phyloP scores from a whole-genome alignment of 306 rosid genomes.

The Pyrus communis region DNA sequence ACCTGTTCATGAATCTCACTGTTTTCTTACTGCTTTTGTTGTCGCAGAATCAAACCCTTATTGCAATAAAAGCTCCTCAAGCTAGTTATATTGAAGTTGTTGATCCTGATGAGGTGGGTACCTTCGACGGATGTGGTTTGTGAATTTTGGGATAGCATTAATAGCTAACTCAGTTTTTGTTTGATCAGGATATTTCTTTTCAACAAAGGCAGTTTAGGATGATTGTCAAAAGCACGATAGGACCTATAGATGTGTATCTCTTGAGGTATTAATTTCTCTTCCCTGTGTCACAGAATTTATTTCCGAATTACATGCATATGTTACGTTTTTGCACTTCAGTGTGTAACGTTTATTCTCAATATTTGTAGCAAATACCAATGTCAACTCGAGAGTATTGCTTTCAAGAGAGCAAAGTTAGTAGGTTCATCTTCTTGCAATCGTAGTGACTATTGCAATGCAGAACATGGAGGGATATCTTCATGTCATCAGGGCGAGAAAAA shows the following conservation, averaged over 20 bases:
- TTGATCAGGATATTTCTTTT: conserved; percentile 54
- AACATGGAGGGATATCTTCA: conserved; percentile 11
- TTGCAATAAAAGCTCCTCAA: conserved; percentile 72
- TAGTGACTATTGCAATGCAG: conserved; percentile 16
- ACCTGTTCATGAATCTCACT: conserved; percentile 20
- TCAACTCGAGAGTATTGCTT: conserved; percentile 22
- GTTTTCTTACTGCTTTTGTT: conserved; percentile 11
- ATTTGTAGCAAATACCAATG: conserved; percentile 31
- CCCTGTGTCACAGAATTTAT: background rate
- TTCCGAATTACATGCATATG: too few relatives aligned
- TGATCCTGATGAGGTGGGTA: conserved; percentile 72
- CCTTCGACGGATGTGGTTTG: conserved; percentile 20
- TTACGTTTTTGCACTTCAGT: background rate
- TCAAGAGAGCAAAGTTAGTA: conserved; percentile 14
- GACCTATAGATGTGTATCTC: conserved; percentile 66
- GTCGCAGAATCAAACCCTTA: conserved; percentile 57
- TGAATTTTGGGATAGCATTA: background rate
- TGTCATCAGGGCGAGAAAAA: conserved; percentile 19
- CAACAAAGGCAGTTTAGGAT: conserved; percentile 54
- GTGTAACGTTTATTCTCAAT: conserved; percentile 12
- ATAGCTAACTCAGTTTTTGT: conserved; percentile 13
- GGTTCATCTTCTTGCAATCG: conserved; percentile 25
- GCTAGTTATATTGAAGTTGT: conserved; percentile 71
- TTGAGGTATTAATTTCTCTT: conserved; percentile 44
- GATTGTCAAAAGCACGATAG: conserved; percentile 65